Percentiles rank a stretch among this genome's conserved stretches.
phyloP scores from a whole-genome alignment of 257 asterid species.

The Solanum lycopersicoides region DNA sequence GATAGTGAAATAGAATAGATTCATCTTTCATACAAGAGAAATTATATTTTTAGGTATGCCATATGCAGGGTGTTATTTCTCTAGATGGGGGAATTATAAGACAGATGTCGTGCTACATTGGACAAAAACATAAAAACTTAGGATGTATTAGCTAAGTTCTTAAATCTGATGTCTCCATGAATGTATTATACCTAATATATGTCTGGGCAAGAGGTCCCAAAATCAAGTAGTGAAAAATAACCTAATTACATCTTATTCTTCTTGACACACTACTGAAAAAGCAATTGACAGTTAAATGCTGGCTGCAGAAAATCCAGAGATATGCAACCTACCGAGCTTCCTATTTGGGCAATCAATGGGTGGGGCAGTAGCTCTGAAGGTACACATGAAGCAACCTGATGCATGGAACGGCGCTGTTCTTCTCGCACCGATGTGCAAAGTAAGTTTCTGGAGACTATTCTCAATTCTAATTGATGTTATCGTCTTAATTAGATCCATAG shows the following conservation, averaged over 20 bases:
- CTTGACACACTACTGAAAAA: neutral
- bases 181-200: neutral
- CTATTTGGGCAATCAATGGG: slow-evolving; percentile 82
- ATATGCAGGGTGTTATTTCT: neutral
- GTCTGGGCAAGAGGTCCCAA: neutral
- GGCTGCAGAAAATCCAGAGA: slow-evolving; percentile 34
- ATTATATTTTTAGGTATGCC: neutral
- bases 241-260: neutral
- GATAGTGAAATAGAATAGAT: neutral
- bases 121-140: neutral
- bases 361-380: slow-evolving; percentile 55
- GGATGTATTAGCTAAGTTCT: neutral
- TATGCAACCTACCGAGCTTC: slow-evolving; percentile 31
- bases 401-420: slow-evolving; percentile 66
- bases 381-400: slow-evolving; percentile 50
- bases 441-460: neutral
- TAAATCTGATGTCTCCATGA: neutral
- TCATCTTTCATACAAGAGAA: neutral
- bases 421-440: slow-evolving; percentile 82
- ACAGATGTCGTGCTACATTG: neutral
- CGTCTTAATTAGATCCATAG: neutral
- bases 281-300: neutral
- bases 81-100: neutral
- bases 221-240: neutral
- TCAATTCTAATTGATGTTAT: neutral